These are phyloP conservation scores for Crassisporium funariophilum DNA, from an alignment of 768 basidiomycete genomes.

Conservation along the genomic window DNA sequence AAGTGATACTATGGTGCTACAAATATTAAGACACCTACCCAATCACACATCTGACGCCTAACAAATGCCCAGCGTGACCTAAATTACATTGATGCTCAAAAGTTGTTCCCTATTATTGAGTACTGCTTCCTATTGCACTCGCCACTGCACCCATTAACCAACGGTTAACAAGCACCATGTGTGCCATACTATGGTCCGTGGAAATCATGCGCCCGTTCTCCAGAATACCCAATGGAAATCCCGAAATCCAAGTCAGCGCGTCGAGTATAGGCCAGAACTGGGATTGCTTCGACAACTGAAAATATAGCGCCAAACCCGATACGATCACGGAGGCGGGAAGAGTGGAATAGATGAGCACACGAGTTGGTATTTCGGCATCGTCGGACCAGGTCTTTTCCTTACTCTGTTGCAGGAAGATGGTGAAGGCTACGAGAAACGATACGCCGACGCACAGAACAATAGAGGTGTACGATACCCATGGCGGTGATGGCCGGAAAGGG, in stretches of 20 bases:
- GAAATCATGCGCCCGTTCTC: conserved; percentile 27
- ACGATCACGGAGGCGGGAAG: conserved; percentile 17
- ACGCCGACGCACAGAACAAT: conserved; percentile 9
- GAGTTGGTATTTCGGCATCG: conserved; percentile 18
- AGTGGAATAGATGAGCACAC: conserved; percentile 21
- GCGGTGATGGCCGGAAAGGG: conserved; percentile 14
- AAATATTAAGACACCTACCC: too few species aligned
- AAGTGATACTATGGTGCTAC: too few species aligned
- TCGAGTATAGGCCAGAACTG: conserved; percentile 29
- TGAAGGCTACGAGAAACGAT: conserved; percentile 14
- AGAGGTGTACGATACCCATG: conserved; percentile 28
- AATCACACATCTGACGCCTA: too few species aligned
- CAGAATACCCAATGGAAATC: conserved; percentile 26
- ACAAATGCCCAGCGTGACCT: too few species aligned
- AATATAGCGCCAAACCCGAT: conserved; percentile 18
- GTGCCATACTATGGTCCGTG: conserved; percentile 24
- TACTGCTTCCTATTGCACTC: conserved; percentile 24
- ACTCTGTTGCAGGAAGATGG: conserved; percentile 16
- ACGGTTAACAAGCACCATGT: conserved; percentile 26
- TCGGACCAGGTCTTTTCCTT: conserved; percentile 22
- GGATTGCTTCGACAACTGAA: conserved; percentile 7
- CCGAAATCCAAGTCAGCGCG: conserved; percentile 26
- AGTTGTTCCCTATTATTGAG: too few species aligned
- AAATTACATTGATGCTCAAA: too few species aligned
- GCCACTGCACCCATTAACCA: conserved; percentile 32